phyloP scores from a whole-genome alignment of 768 basidiomycete species.

The Suillus alpinus region DNA sequence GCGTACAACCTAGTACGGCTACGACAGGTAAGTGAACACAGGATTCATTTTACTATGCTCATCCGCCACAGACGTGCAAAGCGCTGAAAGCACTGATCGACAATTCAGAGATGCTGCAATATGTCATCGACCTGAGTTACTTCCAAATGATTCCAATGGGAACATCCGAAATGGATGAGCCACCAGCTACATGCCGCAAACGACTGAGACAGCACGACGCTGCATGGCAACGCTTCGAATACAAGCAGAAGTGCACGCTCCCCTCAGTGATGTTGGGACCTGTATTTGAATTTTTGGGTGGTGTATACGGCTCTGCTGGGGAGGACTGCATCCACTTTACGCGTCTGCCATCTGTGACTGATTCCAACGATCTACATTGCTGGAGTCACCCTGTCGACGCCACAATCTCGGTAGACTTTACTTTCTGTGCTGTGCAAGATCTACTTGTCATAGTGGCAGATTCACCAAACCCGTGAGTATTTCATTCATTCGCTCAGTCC shows the following conservation, averaged over 20 bases:
- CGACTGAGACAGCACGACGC: constrained; percentile 41
- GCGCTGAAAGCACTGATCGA: constrained; percentile 35
- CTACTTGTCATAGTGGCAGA: constrained; percentile 49
- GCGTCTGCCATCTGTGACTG: background rate
- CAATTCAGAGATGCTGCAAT: constrained; percentile 46
- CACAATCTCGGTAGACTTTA: constrained; percentile 49
- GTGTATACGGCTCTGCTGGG: constrained; percentile 43
- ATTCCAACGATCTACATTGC: background rate
- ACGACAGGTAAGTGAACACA: constrained; percentile 24
- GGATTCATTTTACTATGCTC: background rate
- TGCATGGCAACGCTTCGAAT: constrained; percentile 48
- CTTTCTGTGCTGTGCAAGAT: constrained; percentile 56
- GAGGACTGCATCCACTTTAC: constrained; percentile 50
- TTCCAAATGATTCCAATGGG: constrained; percentile 41
- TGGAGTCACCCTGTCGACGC: constrained; percentile 47
- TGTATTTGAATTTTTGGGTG: constrained; percentile 51
- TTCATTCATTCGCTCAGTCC: background rate
- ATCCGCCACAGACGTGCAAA: constrained; percentile 35
- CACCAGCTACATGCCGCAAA: constrained; percentile 39
- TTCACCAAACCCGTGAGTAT: constrained; percentile 38
- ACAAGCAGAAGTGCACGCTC: constrained; percentile 38
- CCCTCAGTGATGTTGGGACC: constrained; percentile 43
- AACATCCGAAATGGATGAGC: constrained; percentile 13
- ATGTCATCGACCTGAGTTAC: constrained; percentile 48
- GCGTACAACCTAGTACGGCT: constrained; percentile 35